These are phyloP conservation scores for Silybum marianum DNA, from an alignment of 129 eudicot genomes.

Conservation along the genomic window DNA sequence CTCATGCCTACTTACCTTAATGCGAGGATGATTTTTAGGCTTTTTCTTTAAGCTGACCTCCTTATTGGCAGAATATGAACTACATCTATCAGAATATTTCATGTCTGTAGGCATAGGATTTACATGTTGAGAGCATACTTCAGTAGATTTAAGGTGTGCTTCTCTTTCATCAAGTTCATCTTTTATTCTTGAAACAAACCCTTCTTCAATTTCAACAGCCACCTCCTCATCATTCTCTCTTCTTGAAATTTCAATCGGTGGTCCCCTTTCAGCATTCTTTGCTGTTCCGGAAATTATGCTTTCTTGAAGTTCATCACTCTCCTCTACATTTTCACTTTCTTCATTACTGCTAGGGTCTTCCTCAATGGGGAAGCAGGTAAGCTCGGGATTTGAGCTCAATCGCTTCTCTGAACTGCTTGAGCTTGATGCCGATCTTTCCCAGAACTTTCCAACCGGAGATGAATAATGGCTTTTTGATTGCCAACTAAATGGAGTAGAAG, in stretches of 20 bases:
- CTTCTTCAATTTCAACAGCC: constrained; percentile 26
- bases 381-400: constrained; percentile 77
- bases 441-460: constrained; percentile 68
- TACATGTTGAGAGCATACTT: constrained; percentile 24
- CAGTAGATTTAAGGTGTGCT: constrained; percentile 31
- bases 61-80: constrained; percentile 40
- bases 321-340: constrained; percentile 55
- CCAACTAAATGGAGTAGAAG: constrained; percentile 49
- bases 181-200: neutral
- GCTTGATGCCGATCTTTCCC: constrained; percentile 64
- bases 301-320: constrained; percentile 39
- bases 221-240: constrained; percentile 30
- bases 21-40: constrained; percentile 30
- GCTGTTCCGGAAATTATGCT: constrained; percentile 27
- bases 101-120: constrained; percentile 27
- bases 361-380: constrained; percentile 80
- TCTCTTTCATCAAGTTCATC: too few relatives aligned
- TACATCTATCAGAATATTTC: constrained; percentile 35
- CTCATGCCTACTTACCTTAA: constrained; percentile 33
- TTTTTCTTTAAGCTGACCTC: constrained; percentile 38
- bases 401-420: constrained; percentile 66
- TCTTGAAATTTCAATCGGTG: constrained; percentile 10
- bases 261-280: constrained; percentile 30
- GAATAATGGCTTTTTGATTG: constrained; percentile 34
- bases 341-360: constrained; percentile 76